Percentiles rank a stretch among this genome's conserved stretches.
These are phyloP conservation scores for Dryadomyces quercivorus DNA, from an alignment of 2,329 filamentous ascomycete genomes.

Conservation along the genomic window DNA sequence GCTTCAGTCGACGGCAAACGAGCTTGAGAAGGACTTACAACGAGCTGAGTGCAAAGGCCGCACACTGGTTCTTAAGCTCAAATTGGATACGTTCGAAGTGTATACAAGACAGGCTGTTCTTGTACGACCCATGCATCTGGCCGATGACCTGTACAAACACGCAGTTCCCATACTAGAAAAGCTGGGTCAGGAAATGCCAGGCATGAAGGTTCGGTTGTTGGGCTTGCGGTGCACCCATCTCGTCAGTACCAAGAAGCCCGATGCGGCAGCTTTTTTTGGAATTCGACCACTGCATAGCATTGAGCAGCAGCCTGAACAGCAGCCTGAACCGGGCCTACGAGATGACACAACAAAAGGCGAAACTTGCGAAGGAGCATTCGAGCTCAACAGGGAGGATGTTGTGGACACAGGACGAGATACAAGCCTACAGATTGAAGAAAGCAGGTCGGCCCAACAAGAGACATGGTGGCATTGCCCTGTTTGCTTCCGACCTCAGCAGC, in stretches of 20 bases:
- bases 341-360: not conserved
- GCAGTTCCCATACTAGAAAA: slow-evolving; percentile 74
- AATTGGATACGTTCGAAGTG: slow-evolving; percentile 88
- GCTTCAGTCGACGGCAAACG: slow-evolving; percentile 67
- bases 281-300: slow-evolving; percentile 25
- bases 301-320: slow-evolving; percentile 12
- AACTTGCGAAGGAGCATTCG: not conserved
- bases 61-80: slow-evolving; percentile 86
- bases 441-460: slow-evolving; percentile 16
- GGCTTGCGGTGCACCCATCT: slow-evolving; percentile 81
- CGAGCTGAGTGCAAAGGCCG: slow-evolving; percentile 74
- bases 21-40: slow-evolving; percentile 74
- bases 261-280: slow-evolving; percentile 71
- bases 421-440: not conserved
- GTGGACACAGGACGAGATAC: not conserved
- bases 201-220: slow-evolving; percentile 72
- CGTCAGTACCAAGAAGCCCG: slow-evolving; percentile 70
- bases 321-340: slow-evolving; percentile 8
- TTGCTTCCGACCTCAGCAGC: slow-evolving; percentile 61
- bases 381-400: not conserved
- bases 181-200: slow-evolving; percentile 70
- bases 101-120: slow-evolving; percentile 69
- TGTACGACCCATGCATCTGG: slow-evolving; percentile 57
- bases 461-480: slow-evolving; percentile 75
- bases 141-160: slow-evolving; percentile 75